phyloP scores from a whole-genome alignment of 768 basidiomycete species.

The Tricholoma terreum region DNA sequence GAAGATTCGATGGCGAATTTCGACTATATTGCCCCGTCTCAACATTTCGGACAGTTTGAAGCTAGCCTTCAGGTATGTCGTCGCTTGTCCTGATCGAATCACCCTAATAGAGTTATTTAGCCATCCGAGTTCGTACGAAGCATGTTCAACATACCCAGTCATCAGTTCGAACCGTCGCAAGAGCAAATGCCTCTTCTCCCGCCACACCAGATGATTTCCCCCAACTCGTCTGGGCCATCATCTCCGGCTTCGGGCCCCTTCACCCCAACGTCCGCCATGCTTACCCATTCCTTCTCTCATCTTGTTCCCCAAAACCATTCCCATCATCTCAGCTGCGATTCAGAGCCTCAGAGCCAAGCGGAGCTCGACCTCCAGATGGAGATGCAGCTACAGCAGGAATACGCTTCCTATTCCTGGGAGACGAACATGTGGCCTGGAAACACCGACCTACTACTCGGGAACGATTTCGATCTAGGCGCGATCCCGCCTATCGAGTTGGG shows the following conservation, averaged over 20 bases:
- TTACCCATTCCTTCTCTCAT: slow-evolving; percentile 26
- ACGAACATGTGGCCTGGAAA: slow-evolving; percentile 30
- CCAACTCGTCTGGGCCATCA: slow-evolving; percentile 49
- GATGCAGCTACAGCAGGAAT: slow-evolving; percentile 39
- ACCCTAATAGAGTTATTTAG: slow-evolving; percentile 27
- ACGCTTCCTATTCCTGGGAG: slow-evolving; percentile 37
- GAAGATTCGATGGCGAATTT: slow-evolving; percentile 44
- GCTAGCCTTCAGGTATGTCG: slow-evolving; percentile 43
- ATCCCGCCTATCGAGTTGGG: slow-evolving; percentile 67
- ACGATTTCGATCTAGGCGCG: slow-evolving; percentile 64
- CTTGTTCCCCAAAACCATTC: slow-evolving; percentile 19
- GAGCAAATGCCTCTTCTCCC: slow-evolving; percentile 37
- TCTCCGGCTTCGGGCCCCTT: slow-evolving; percentile 49
- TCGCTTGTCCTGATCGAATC: slow-evolving; percentile 9
- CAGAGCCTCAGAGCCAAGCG: slow-evolving; percentile 29
- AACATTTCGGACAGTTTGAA: slow-evolving; percentile 40
- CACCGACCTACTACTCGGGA: slow-evolving; percentile 41
- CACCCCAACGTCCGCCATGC: slow-evolving; percentile 40
- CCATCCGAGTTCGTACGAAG: slow-evolving; percentile 48
- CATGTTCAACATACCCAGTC: slow-evolving; percentile 40
- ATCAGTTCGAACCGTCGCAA: slow-evolving; percentile 42
- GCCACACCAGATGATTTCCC: slow-evolving; percentile 45
- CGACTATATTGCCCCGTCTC: slow-evolving; percentile 44
- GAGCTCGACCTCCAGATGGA: slow-evolving; percentile 38
- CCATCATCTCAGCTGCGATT: slow-evolving; percentile 12